Evolutionary conservation across 2,329 filamentous ascomycete species (phyloP).

Genomic region (Alternaria postmessia): DNA sequence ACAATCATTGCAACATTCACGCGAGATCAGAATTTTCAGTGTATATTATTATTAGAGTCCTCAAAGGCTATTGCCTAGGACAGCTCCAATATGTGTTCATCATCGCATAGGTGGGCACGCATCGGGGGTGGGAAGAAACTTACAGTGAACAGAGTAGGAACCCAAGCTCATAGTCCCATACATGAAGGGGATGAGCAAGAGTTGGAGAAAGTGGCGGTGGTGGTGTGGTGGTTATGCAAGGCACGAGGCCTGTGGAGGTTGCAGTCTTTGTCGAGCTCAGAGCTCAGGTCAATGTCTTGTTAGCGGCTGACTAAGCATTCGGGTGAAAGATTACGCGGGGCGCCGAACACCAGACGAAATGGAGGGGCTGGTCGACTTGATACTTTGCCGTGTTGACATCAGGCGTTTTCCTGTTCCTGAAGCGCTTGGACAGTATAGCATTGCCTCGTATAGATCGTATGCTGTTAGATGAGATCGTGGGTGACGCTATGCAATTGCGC

Average conservation of each 20-base stretch:
- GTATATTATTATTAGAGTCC: constrained; percentile 59
- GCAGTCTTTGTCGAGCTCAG: constrained; percentile 22
- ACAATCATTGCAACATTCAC: constrained; percentile 20
- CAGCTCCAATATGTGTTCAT: constrained; percentile 81
- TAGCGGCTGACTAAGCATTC: constrained; percentile 22
- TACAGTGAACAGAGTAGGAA: constrained; percentile 16
- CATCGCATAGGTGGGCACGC: constrained; percentile 49
- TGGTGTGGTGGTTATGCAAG: constrained; percentile 7
- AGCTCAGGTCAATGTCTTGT: constrained; percentile 8
- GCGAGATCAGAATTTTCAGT: constrained; percentile 53
- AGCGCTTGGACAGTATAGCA: constrained; percentile 22
- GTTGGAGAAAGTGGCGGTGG: neutral
- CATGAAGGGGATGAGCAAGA: constrained; percentile 8
- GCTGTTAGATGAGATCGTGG: constrained; percentile 8
- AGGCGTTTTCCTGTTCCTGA: constrained; percentile 36
- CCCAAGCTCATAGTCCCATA: constrained; percentile 8
- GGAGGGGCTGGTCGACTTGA: constrained; percentile 10
- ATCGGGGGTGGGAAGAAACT: constrained; percentile 16
- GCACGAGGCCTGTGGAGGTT: constrained; percentile 23
- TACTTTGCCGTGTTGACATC: neutral
- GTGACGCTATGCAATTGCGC: constrained; percentile 11
- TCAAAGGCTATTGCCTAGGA: constrained; percentile 63
- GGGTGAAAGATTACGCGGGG: constrained; percentile 16
- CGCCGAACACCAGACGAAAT: neutral
- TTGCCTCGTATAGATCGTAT: constrained; percentile 12